A percentile compares a stretch with the other conserved stretches of the same genome.
phyloP scores from a whole-genome alignment of 192 early-diverging fungal genomes.

The Chytriomyces confervae region DNA sequence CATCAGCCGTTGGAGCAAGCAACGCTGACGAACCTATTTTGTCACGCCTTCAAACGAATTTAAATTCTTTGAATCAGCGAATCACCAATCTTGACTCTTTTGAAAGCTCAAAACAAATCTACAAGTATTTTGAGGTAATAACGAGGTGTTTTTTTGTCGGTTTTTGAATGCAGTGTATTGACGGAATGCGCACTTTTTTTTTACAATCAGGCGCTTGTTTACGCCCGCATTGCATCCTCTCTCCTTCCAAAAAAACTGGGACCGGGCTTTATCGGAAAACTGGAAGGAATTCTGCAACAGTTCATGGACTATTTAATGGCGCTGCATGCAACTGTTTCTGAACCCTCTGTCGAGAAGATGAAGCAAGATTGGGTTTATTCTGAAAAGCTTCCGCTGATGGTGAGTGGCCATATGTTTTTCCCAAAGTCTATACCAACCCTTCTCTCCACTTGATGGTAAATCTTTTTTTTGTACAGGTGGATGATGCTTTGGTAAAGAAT shows the following conservation, averaged over 20 bases:
- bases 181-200: background rate
- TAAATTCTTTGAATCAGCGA: background rate
- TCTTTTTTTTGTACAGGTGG: background rate
- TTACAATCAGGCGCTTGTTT: background rate
- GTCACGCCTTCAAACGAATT: background rate
- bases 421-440: background rate
- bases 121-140: conserved; percentile 21
- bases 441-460: background rate
- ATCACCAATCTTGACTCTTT: background rate
- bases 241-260: background rate
- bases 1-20: background rate
- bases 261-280: background rate
- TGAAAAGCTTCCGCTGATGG: background rate
- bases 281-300: background rate
- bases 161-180: background rate
- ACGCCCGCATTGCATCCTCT: background rate
- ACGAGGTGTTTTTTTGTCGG: background rate
- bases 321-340: background rate
- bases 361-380: background rate
- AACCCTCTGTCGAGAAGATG: background rate
- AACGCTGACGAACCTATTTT: background rate
- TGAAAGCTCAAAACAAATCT: background rate
- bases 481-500: background rate
- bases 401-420: background rate
- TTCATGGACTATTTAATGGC: background rate